Evolutionary conservation across 2,329 filamentous ascomycete genomes (phyloP), one percentile per base, ranked within the genome.

Genomic region (Talaromyces sp.): DNA sequence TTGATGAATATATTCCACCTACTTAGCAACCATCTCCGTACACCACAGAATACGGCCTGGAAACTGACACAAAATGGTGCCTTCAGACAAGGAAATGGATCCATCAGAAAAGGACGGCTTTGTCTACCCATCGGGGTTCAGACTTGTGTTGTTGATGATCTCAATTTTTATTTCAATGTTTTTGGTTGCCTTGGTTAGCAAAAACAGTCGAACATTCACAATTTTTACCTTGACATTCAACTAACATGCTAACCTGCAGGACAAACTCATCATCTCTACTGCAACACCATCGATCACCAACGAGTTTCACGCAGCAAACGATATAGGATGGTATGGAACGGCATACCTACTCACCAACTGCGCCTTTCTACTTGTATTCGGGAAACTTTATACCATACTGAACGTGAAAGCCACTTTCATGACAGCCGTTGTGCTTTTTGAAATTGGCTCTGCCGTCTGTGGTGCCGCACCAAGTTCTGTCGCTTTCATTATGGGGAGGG

Each of bases 401-500:
- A 61, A 35, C 5, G 49, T 61, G 1, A 61, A 58, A 43, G 10
- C 35, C 21, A 53, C 51, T 17, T 67, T 80, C 73, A n/a, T 80
- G 78, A 58, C 78, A 49, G 72, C 80, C 26, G 64, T 65, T 52
- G 66, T 80, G 58, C 4, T 61, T 3, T 81, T 81, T 54, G 78
- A 80, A 59, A 64, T 78, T 27, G 78, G 79, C n/a, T 78, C 76
- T 38, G 68, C 77, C n/a, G 66, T 81, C 17, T 81, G 78, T 62
- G 71, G 70, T 32, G 69, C 66, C 5, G 70, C 71, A 5, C 71
- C 70, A n/a, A 69, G 61, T 17, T 72, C 69, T 1, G 52, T 61
- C 1, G 67, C 66, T 7, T 64, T 73, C 31, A 73, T 74, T 55
- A 60, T 73, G 27, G 71, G 71, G 26, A 69, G 71, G 55, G 70